Conservation (phyloP, 75 land plant species). For the Pinus tabuliformis region DNA sequence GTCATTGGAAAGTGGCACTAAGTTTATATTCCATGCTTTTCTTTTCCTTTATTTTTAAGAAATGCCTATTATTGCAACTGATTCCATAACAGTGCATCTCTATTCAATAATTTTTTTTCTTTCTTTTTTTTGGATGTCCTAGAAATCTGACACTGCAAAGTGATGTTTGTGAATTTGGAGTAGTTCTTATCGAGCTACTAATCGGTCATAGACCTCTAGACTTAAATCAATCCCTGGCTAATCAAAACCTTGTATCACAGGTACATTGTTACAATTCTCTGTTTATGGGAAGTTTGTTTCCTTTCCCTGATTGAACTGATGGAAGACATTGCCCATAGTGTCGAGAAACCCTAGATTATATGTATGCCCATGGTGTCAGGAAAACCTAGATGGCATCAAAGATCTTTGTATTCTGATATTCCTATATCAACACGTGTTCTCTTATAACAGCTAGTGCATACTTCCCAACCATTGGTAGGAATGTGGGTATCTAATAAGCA, state of each 20-base stretch:
- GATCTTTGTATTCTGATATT: too few relatives aligned
- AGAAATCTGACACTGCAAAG: constrained; percentile 84
- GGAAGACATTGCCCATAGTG: too few relatives aligned
- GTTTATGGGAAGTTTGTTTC: not conserved
- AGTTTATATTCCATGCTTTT: not conserved
- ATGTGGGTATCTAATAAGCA: too few relatives aligned
- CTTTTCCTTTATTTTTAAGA: not conserved
- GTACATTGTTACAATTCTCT: constrained; percentile 16
- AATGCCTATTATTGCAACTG: not conserved
- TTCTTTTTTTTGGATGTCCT: constrained; percentile 35
- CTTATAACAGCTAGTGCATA: too few relatives aligned
- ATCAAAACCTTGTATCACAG: constrained; percentile 80
- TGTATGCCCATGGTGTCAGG: too few relatives aligned
- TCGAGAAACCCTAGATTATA: too few relatives aligned
- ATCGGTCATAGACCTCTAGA: constrained; percentile 80
- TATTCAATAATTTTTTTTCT: not conserved
- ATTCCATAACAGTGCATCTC: constrained; percentile 7
- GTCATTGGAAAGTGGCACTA: not conserved
- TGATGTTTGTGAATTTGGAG: constrained; percentile 91
- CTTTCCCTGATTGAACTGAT: not conserved
- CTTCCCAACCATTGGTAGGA: too few relatives aligned
- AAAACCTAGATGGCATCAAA: too few relatives aligned
- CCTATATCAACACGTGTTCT: too few relatives aligned
- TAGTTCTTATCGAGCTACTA: constrained; percentile 79
- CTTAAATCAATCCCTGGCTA: constrained; percentile 53